Evolutionary conservation across 345 rosid species (phyloP).

Genomic region (Lepidium sativum): DNA sequence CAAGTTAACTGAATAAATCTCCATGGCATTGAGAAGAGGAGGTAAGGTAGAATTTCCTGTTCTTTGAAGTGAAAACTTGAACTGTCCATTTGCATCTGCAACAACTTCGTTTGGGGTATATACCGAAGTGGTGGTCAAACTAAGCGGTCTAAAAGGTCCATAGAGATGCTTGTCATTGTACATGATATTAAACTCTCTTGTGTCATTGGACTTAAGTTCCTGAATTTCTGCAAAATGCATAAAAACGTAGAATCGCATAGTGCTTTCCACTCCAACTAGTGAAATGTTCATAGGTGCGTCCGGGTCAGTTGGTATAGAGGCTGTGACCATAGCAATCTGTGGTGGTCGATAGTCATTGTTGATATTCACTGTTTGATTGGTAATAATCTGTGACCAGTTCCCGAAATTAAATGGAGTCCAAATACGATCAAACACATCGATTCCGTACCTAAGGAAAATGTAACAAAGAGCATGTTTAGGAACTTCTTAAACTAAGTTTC

Average conservation of each 20-base stretch:
- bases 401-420: too few species aligned
- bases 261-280: not conserved
- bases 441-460: not conserved
- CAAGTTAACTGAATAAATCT: not conserved
- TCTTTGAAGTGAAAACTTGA: not conserved
- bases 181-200: slow-evolving; percentile 16
- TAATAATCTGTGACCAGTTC: too few species aligned
- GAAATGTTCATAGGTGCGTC: not conserved
- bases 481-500: too few species aligned
- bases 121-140: too few species aligned
- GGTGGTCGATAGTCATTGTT: slow-evolving; percentile 4
- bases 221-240: slow-evolving; percentile 32
- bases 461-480: too few species aligned
- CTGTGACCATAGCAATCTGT: slow-evolving; percentile 19
- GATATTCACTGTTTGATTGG: too few species aligned
- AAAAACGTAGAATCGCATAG: not conserved
- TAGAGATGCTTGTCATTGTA: not conserved
- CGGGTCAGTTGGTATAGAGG: slow-evolving; percentile 16
- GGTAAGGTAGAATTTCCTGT: slow-evolving; percentile 14
- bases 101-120: too few species aligned
- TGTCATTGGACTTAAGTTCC: slow-evolving; percentile 9
- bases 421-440: not conserved
- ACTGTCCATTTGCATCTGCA: not conserved
- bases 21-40: slow-evolving; percentile 31
- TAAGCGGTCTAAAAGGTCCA: not conserved